Conservation (phyloP, 1,284 basidiomycete genomes). For the Trametes polyzona region DNA sequence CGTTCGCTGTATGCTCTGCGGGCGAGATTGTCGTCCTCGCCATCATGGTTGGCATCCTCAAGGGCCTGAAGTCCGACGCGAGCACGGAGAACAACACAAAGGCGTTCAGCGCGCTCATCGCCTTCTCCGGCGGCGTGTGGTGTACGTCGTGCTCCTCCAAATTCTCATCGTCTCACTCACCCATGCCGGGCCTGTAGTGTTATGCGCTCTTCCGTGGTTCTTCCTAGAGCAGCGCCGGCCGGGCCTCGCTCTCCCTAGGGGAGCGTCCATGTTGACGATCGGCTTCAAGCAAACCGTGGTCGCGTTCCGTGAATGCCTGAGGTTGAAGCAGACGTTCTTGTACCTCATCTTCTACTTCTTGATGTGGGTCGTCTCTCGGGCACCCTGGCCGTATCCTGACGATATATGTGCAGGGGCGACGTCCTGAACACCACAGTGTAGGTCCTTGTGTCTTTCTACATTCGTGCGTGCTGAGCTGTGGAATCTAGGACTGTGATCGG, state of each 20-base stretch:
- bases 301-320: slow-evolving; percentile 67
- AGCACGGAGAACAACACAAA: slow-evolving; percentile 78
- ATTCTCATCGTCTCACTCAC: slow-evolving; percentile 7
- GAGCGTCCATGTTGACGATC: slow-evolving; percentile 66
- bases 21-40: slow-evolving; percentile 76
- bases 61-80: slow-evolving; percentile 64
- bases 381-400: not conserved
- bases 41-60: slow-evolving; percentile 79
- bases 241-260: slow-evolving; percentile 65
- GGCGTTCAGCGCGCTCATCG: slow-evolving; percentile 76
- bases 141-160: slow-evolving; percentile 46
- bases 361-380: slow-evolving; percentile 50
- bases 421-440: slow-evolving; percentile 79
- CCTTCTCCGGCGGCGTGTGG: slow-evolving; percentile 78
- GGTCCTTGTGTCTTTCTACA: slow-evolving; percentile 24
- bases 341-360: slow-evolving; percentile 80
- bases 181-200: slow-evolving; percentile 44
- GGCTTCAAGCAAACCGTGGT: slow-evolving; percentile 74
- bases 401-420: slow-evolving; percentile 41
- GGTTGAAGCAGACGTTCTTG: slow-evolving; percentile 76
- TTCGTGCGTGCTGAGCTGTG: not conserved
- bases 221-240: slow-evolving; percentile 70
- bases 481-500: slow-evolving; percentile 73
- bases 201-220: slow-evolving; percentile 82
- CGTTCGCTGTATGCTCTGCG: slow-evolving; percentile 73